phyloP scores from a whole-genome alignment of 495 filamentous ascomycete genomes.

The Peziza echinospora region DNA sequence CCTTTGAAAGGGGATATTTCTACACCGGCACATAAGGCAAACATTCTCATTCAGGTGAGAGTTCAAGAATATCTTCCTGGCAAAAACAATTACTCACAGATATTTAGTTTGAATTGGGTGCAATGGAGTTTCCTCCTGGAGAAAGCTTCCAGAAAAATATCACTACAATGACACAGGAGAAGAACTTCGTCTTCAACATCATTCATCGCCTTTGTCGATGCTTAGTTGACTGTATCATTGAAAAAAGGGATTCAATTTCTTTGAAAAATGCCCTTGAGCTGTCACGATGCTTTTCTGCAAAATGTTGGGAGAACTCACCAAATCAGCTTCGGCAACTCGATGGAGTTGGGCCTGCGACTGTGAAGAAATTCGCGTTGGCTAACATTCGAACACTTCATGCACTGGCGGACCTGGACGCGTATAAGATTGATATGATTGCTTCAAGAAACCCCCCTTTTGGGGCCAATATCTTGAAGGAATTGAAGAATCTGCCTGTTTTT shows the following conservation, averaged over 20 bases:
- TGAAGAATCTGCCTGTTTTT: constrained; percentile 57
- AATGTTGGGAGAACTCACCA: constrained; percentile 69
- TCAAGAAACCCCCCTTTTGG: constrained; percentile 73
- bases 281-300: constrained; percentile 51
- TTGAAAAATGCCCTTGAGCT: constrained; percentile 56
- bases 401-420: constrained; percentile 43
- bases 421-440: constrained; percentile 53
- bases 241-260: constrained; percentile 42
- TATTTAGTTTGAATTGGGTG: constrained; percentile 39
- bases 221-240: constrained; percentile 62
- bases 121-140: constrained; percentile 44
- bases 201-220: constrained; percentile 58
- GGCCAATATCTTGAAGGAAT: constrained; percentile 35
- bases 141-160: constrained; percentile 40
- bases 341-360: constrained; percentile 52
- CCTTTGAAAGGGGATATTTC: constrained; percentile 60
- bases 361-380: constrained; percentile 52
- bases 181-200: constrained; percentile 46
- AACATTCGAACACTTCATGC: constrained; percentile 49
- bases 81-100: neutral
- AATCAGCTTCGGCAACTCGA: constrained; percentile 74
- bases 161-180: constrained; percentile 45
- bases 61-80: neutral
- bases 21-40: constrained; percentile 61
- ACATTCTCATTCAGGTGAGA: constrained; percentile 51